Evolutionary conservation across 2,329 filamentous ascomycete species (phyloP).

Genomic region (Blastomyces percursus): DNA sequence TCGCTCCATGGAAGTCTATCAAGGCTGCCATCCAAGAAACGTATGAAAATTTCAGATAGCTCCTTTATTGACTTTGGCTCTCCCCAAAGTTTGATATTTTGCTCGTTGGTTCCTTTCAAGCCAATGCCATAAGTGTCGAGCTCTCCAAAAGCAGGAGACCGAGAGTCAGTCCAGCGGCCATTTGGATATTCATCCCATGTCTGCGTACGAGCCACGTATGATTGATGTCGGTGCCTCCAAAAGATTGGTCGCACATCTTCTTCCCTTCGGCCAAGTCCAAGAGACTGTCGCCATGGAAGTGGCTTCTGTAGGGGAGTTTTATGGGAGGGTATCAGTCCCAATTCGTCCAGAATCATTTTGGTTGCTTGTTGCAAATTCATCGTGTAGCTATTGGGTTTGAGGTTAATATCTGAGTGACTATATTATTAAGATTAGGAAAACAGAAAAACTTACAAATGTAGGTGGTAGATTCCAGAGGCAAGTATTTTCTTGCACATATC

Average conservation of each 20-base stretch:
- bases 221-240: constrained; percentile 95
- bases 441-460: constrained; percentile 60
- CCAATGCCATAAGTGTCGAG: constrained; percentile 90
- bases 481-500: constrained; percentile 83
- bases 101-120: constrained; percentile 86
- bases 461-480: constrained; percentile 67
- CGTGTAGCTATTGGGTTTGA: constrained; percentile 54
- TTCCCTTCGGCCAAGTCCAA: constrained; percentile 73
- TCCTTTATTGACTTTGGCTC: constrained; percentile 70
- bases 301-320: constrained; percentile 73
- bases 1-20: constrained; percentile 91
- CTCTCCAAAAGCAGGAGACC: constrained; percentile 92
- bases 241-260: constrained; percentile 98
- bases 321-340: constrained; percentile 66
- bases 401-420: not conserved
- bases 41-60: constrained; percentile 70
- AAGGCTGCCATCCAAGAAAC: constrained; percentile 70
- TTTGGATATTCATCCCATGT: constrained; percentile 99
- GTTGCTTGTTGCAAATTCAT: constrained; percentile 97
- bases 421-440: not conserved
- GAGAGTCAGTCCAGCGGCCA: constrained; percentile 93
- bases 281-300: constrained; percentile 93
- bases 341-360: constrained; percentile 83
- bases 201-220: constrained; percentile 87
- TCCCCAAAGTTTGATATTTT: constrained; percentile 92